Conservation (phyloP, 345 rosid genomes). For the Conringia planisiliqua region DNA sequence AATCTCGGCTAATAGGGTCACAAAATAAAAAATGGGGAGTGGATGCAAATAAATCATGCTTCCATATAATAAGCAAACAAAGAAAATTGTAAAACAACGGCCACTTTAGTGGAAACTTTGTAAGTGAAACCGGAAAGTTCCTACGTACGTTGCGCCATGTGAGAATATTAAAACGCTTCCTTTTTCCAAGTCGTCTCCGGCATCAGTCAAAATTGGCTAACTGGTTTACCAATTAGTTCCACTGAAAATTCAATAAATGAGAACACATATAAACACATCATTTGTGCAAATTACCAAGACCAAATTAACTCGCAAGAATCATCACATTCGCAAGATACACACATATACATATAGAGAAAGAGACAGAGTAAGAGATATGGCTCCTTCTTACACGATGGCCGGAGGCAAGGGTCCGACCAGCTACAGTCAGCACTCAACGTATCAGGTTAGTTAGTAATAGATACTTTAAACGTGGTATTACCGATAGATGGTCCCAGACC, state of each 20-base stretch:
- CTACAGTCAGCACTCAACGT: conserved; percentile 27
- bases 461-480: background rate
- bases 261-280: conserved; percentile 1
- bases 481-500: background rate
- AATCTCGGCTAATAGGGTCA: background rate
- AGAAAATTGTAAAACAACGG: background rate
- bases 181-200: background rate
- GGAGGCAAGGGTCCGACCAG: conserved; percentile 29
- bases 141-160: background rate
- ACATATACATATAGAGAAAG: background rate
- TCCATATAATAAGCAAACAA: background rate
- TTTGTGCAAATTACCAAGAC: background rate
- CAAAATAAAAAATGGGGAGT: background rate
- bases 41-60: background rate
- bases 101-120: background rate
- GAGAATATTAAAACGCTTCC: background rate
- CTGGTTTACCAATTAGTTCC: background rate
- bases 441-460: conserved; percentile 9
- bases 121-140: background rate
- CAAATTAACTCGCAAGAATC: background rate
- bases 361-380: background rate
- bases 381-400: conserved; percentile 28
- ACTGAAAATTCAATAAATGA: background rate
- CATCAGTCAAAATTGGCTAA: conserved; percentile 10
- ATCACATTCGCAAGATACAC: background rate